These are phyloP conservation scores for Skeletonema menzelii DNA, from an alignment of 108 stramenopile genomes.

Conservation along the genomic window DNA sequence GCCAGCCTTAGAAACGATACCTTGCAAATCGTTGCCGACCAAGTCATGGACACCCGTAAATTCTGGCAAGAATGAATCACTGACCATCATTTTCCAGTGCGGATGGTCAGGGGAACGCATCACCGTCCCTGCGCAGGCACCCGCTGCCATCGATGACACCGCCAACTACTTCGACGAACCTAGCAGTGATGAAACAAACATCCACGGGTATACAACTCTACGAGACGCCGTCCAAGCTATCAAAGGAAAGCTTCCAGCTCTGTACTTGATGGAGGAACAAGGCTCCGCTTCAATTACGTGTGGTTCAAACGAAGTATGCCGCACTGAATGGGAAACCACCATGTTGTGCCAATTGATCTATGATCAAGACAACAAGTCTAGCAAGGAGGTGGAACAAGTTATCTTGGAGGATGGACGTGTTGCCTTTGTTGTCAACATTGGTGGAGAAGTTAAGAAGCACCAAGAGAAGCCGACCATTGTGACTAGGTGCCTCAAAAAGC, in stretches of 20 bases:
- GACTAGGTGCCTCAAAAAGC: neutral
- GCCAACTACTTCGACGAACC: slow-evolving; percentile 11
- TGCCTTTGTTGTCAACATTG: neutral
- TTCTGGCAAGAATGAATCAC: neutral
- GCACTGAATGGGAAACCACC: slow-evolving; percentile 9
- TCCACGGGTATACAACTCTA: neutral
- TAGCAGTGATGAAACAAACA: neutral
- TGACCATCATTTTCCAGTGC: slow-evolving; percentile 6
- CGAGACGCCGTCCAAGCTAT: neutral
- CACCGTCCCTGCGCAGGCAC: neutral
- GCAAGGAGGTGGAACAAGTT: neutral
- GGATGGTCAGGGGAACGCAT: slow-evolving; percentile 4
- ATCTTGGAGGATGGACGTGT: neutral
- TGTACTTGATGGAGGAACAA: slow-evolving; percentile 12
- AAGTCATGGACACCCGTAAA: slow-evolving; percentile 10
- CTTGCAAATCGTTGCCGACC: neutral
- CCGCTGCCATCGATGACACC: neutral
- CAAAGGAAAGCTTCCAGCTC: slow-evolving; percentile 4
- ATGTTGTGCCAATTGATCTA: neutral
- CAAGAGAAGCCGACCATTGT: neutral
- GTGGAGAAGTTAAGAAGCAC: neutral
- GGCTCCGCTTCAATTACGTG: neutral
- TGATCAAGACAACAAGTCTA: neutral
- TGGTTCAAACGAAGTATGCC: slow-evolving; percentile 5
- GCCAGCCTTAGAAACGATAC: neutral